Base-by-base conservation (phyloP, 2,329 filamentous ascomycete species). In the Raffaelea albimanens region DNA sequence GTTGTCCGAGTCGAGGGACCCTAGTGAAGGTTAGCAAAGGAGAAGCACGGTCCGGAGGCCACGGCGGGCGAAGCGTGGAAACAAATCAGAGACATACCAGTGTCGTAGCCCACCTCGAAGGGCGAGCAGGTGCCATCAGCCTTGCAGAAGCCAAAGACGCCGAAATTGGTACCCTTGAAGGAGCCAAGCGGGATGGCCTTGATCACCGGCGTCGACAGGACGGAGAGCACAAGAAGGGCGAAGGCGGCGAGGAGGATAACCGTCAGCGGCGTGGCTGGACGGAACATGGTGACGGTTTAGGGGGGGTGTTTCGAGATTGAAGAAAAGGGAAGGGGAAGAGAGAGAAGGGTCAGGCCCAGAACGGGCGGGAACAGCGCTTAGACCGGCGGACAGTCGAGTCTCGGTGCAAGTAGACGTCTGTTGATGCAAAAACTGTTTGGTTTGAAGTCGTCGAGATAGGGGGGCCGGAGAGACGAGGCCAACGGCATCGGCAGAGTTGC, bases 191-290 rank as follows among this genome's bases (percentile, higher is more conserved):
- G 87, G 42, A 98, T 94, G 22, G 74, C 76, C 60, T 85, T 82
- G 61, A 97, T 84, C 56, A 98, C 81, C 18, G 93, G 93, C 0
- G 88, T 90, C 1, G 91, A 95, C n/a, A 98, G 70, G 36, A 90
- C 87, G 42, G 89, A 87, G 36, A 98, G 73, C 42, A 97, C 72
- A 45, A 97, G 75, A 52, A 97, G 73, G 53, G 75, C 84, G 66
- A 98, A 96, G 55, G 91, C 89, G 59, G 78, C 75, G 53, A 94
- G 78, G 60, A 97, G 83, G 63, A 97, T 71, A 56, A 95, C 72
- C 57, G 90, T 83, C 62, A 98, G 72, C 56, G 93, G 91, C 51
- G 93, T 97, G 52, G 93, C 91, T 53, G 93, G 90, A 61, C 90
- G 87, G 64, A 97, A 73, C 80, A 95, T 87, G 70, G 69, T 81